Base-by-base conservation (phyloP, 164 flowering plant species). In the Macadamia tetraphylla region DNA sequence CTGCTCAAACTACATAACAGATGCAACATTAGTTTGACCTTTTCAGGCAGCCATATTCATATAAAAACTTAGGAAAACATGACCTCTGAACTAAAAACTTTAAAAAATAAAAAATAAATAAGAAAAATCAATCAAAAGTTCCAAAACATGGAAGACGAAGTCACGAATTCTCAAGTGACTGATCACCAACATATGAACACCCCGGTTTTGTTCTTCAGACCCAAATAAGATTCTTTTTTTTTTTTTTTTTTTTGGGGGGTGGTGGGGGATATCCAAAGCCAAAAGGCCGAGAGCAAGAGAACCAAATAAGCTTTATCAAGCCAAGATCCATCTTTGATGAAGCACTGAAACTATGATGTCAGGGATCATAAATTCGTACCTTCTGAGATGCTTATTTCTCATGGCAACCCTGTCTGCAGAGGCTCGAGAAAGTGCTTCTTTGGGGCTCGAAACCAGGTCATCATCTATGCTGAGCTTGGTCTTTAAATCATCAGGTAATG, bases 381-480 rank as follows among this genome's bases (percentile, higher is more conserved):
- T 85, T 74, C 78, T 88, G 7, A 79, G 63, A 73, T 78, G 71
- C 71, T 83, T 89, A 68, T 80, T 87, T 78, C 88, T 85, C 81
- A 69, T 58, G 52, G 86, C 82, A 69, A 81, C 80, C 68, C 79
- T 86, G 56, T 86, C 91, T 18, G 85, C 83, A 70, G 97, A 87
- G 58, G 85, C 87, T 72, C 90, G 84, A 59, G 84, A 82, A 68
- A 91, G 84, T 51, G 87, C 91, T 71, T 86, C 94, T 74, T 74
- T 89, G 9, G 99, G 98, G 78, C 98, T 94, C 43, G 89, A 86
- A 42, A 81, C 86, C 44, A 81, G 64, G 74, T 89, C 97, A 55
- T 95, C 94, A 66, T 95, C 97, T 60, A 92, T 70, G 85, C 97
- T 94, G 53, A 95, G 93, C 79, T 91, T 92, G 62, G 93, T 88